phyloP scores from a whole-genome alignment of 805 yeast genomes.

The Metschnikowia bowlesiae region DNA sequence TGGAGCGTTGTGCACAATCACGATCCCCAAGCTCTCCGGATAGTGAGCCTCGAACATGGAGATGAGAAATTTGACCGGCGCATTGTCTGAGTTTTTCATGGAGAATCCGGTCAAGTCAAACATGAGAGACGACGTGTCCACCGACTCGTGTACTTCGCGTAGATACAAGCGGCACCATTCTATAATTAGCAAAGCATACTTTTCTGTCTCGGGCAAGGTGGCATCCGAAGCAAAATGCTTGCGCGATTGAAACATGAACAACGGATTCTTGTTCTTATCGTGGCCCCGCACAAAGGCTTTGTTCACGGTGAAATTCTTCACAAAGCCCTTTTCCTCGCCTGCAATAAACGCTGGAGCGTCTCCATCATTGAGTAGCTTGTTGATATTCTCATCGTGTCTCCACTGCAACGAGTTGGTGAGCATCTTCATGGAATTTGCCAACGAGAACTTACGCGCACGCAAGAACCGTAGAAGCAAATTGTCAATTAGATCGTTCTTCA shows the following conservation, averaged over 20 bases:
- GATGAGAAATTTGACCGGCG: slow-evolving; percentile 84
- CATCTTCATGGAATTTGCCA: slow-evolving; percentile 66
- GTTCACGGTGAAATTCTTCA: slow-evolving; percentile 55
- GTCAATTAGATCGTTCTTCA: slow-evolving; percentile 80
- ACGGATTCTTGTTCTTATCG: slow-evolving; percentile 72
- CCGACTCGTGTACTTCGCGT: slow-evolving; percentile 52
- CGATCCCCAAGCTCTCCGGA: slow-evolving; percentile 85
- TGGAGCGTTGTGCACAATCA: slow-evolving; percentile 90
- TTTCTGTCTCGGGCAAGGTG: slow-evolving; percentile 64
- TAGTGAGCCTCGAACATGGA: slow-evolving; percentile 92
- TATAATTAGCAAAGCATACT: slow-evolving; percentile 69
- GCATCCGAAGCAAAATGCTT: slow-evolving; percentile 52
- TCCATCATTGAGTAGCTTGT: slow-evolving; percentile 61
- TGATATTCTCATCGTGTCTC: slow-evolving; percentile 60
- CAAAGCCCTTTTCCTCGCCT: slow-evolving; percentile 39
- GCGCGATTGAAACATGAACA: slow-evolving; percentile 76
- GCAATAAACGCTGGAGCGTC: slow-evolving; percentile 56
- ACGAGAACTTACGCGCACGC: slow-evolving; percentile 84
- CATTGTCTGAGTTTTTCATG: slow-evolving; percentile 88
- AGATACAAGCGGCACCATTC: slow-evolving; percentile 62
- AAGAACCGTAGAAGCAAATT: slow-evolving; percentile 68
- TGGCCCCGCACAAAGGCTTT: slow-evolving; percentile 73
- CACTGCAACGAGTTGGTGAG: slow-evolving; percentile 68
- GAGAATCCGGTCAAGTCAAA: slow-evolving; percentile 87
- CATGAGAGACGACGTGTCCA: slow-evolving; percentile 75